Base-by-base conservation (phyloP, 2,329 filamentous ascomycete species). In the Aspergillus fumigatus region DNA sequence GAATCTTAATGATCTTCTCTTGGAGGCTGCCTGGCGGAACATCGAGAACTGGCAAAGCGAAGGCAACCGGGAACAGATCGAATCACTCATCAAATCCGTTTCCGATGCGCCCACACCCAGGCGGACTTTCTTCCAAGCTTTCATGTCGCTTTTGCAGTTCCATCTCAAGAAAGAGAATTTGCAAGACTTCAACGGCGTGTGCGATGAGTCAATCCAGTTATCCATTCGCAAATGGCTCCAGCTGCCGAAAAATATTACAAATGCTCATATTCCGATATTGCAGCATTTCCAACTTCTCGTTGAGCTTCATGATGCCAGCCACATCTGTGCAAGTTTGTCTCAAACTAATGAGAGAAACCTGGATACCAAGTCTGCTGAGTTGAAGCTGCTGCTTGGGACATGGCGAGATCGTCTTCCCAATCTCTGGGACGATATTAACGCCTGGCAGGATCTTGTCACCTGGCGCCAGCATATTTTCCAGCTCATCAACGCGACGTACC, bases 401-500 rank as follows among this genome's bases (percentile, higher is more conserved):
- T 99, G 94, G 94, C 87, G 94, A 56, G 94, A 99, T 71, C 85
- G 94, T 50, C 79, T 99, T 52, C 94, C 94, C 1, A 99, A 99
- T 69, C 89, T 96, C 3, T 99, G 94, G 94, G 94, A 99, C 72
- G 94, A 99, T 72, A 99, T 99, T 73, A 96, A 95, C 62, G 91
- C 94, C 41, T 99, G 94, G 94, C 94, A 99, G 73, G 95, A 99
- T 70, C 80, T 99, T 43, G 94, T 99, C n/a, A 99, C 94, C 1
- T 99, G 94, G 94, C 87, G 94, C 64, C 95, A 99, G 72, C 94
- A 99, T 74, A 97, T 99, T 59, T 99, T 99, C 79, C 89, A 92
- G 56, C 83, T 99, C 25, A 97, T 99, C 77, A 99, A 99, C 72
- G 86, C 85, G 50, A 96, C 92, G 0, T 99, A 99, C 69, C 83